Base-by-base conservation (phyloP, 306 rosid species). In the Cucurbita argyrosperma region DNA sequence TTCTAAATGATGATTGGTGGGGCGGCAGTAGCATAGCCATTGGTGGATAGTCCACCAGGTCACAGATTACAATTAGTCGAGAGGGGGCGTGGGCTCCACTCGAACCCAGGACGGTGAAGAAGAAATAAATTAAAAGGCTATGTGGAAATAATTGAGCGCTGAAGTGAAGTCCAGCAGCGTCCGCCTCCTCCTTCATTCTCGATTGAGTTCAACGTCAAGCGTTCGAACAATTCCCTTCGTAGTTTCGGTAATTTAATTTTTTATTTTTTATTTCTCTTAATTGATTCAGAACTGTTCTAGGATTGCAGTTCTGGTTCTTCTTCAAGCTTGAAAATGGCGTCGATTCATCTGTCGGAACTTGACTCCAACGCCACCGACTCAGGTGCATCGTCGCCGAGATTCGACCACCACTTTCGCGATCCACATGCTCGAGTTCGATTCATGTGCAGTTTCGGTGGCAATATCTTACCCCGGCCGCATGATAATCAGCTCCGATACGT, bases 401-500 rank as follows among this genome's bases (percentile, higher is more conserved):
- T 90, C 19, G 97, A 86, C 49, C 66, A 62, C 49, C 72, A 51
- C 58, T 49, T 38, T 10, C 23, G 80, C 21, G 91, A 89, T 5
- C 75, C 57, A 0, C 81, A 76, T 11, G 43, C 88, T 5, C 96
- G 88, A 10, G 88, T 85, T 66, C 90, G 97, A 13, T 88, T 95
- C 83, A 95, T 95, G 99, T 91, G 97, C 84, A 95, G 99, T 80
- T 95, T 91, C 79, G 97, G 97, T 77, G 99, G 97, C 74, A 85
- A 87, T 76, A 95, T 95, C 80, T 26, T 89, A 42, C 99, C 96
- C 0, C 96, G 99, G 1, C 99, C 96, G 11, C 90, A 81, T 68
- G 99, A 95, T 18, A 91, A 95, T 72, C 96, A 91, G 78, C 97
- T 95, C 78, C 99, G 99, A 0, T 95, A 95, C 56, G 96, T 91